Percentiles rank a stretch among this genome's conserved stretches.
Evolutionary conservation across 306 rosid genomes (phyloP).

Genomic region (Ochetophila trinervis): DNA sequence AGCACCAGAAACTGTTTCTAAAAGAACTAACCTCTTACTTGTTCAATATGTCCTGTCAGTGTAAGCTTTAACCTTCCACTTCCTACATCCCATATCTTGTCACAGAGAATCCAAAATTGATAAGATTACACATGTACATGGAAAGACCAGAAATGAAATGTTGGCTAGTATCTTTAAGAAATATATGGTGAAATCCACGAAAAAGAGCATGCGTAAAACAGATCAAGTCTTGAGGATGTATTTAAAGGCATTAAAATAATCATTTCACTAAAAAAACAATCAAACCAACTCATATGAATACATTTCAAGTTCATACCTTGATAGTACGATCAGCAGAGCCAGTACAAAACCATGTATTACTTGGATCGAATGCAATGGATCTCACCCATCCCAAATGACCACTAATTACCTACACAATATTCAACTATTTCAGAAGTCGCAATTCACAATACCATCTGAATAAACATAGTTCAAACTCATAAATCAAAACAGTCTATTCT

Average conservation of each 20-base stretch:
- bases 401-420: conserved; percentile 71
- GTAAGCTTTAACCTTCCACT: conserved; percentile 85
- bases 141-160: not conserved
- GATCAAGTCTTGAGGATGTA: not conserved
- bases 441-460: not conserved
- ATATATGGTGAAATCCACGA: not conserved
- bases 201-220: not conserved
- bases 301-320: conserved; percentile 58
- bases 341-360: conserved; percentile 96
- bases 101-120: conserved; percentile 3
- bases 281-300: not conserved
- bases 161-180: not conserved
- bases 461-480: not conserved
- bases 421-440: not conserved
- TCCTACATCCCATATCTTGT: conserved; percentile 96
- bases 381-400: conserved; percentile 99
- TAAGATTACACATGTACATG: not conserved
- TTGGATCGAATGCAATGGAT: conserved; percentile 92
- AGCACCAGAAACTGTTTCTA: conserved; percentile 16
- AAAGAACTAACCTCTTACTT: conserved; percentile 68
- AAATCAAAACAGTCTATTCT: not conserved
- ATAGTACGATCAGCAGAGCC: conserved; percentile 99
- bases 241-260: too few species aligned
- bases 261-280: not conserved
- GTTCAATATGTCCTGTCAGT: conserved; percentile 94